A percentile compares a stretch with the other conserved stretches of the same genome.
These are phyloP conservation scores for Phytophthora hibernalis DNA, from an alignment of 352 stramenopile species.

Conservation along the genomic window DNA sequence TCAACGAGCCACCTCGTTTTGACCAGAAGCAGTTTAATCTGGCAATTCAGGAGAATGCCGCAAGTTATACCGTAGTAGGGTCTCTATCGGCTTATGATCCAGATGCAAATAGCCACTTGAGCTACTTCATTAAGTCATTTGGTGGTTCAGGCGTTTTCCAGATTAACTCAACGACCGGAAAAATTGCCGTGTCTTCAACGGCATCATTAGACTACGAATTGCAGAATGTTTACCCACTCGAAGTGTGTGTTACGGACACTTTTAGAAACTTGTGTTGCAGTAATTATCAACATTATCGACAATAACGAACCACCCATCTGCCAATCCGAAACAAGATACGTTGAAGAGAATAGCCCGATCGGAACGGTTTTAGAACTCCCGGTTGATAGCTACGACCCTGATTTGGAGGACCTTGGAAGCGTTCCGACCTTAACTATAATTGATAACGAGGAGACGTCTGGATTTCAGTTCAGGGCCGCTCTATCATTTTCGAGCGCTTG, in stretches of 20 bases:
- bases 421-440: slow-evolving; percentile 14
- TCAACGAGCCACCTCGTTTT: slow-evolving; percentile 36
- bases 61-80: slow-evolving; percentile 7
- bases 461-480: slow-evolving; percentile 26
- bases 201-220: slow-evolving; percentile 28
- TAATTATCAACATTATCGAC: slow-evolving; percentile 20
- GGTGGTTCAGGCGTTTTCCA: neutral
- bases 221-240: slow-evolving; percentile 7
- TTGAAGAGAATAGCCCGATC: slow-evolving; percentile 28
- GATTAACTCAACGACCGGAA: slow-evolving; percentile 12
- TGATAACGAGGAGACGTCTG: slow-evolving; percentile 1
- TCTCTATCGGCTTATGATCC: slow-evolving; percentile 22
- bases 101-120: slow-evolving; percentile 8
- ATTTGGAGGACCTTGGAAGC: slow-evolving; percentile 11
- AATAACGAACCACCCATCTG: slow-evolving; percentile 33
- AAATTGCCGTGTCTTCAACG: slow-evolving; percentile 4
- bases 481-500: slow-evolving; percentile 6
- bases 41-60: slow-evolving; percentile 25
- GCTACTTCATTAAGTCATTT: slow-evolving; percentile 13
- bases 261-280: slow-evolving; percentile 11
- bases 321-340: slow-evolving; percentile 18
- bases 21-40: slow-evolving; percentile 9
- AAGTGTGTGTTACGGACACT: slow-evolving; percentile 23
- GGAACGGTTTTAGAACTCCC: slow-evolving; percentile 20
- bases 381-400: slow-evolving; percentile 21